These are phyloP conservation scores for Saccharomyces cerevisiae DNA, from an alignment of 805 yeast genomes.

Conservation along the genomic window DNA sequence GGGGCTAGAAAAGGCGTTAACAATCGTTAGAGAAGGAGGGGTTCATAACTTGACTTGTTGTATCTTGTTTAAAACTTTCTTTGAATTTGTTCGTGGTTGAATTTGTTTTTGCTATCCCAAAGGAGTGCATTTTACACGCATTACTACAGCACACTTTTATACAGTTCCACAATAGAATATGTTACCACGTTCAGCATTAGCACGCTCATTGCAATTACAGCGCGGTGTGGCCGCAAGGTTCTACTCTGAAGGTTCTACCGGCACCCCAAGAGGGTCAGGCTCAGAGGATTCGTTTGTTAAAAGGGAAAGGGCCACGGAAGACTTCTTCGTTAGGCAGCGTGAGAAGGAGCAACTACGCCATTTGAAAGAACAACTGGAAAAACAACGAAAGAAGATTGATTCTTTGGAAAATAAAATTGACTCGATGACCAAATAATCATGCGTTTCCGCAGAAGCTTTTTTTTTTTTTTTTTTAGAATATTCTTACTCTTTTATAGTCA, in stretches of 20 bases:
- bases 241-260: conserved; percentile 52
- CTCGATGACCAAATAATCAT: conserved; percentile 13
- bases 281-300: conserved; percentile 59
- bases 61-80: not conserved
- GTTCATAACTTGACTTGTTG: not conserved
- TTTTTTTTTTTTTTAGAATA: not conserved
- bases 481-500: not conserved
- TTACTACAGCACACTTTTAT: not conserved
- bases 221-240: conserved; percentile 19
- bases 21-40: not conserved
- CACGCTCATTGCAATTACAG: conserved; percentile 19
- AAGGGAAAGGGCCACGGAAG: conserved; percentile 91
- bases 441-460: not conserved
- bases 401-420: conserved; percentile 40
- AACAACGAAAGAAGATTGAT: conserved; percentile 59
- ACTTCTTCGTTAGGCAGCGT: conserved; percentile 73
- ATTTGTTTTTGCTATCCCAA: not conserved
- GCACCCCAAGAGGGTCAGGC: conserved; percentile 42
- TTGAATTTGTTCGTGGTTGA: not conserved
- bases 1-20: not conserved
- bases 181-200: conserved; percentile 24
- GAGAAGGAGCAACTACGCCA: conserved; percentile 80
- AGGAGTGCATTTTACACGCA: not conserved
- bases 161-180: conserved; percentile 3
- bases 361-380: conserved; percentile 66